Conservation (phyloP, 129 eudicot species). For the Glebionis coronaria region DNA sequence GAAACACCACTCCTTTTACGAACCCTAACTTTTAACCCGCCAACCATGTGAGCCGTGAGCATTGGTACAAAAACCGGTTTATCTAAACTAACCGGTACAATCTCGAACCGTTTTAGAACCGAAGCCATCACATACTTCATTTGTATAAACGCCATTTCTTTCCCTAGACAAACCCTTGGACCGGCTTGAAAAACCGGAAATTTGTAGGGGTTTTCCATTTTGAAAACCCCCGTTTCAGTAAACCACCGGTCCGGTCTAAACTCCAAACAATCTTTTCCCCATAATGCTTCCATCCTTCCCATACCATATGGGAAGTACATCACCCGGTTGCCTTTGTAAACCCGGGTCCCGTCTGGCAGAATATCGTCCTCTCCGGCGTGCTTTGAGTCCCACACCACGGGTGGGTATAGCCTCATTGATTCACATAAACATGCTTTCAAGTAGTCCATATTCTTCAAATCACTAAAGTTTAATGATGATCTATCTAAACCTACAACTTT, state of each 20-base stretch:
- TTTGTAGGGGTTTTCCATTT: conserved; percentile 55
- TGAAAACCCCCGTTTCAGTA: conserved; percentile 42
- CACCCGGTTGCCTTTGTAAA: conserved; percentile 61
- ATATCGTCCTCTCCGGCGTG: conserved; percentile 56
- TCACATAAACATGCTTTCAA: conserved; percentile 76
- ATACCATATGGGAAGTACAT: conserved; percentile 90
- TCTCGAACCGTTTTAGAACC: conserved; percentile 45
- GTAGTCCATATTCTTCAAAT: conserved; percentile 46
- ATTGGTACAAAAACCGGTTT: conserved; percentile 59
- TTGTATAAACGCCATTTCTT: conserved; percentile 83
- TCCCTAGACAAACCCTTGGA: conserved; percentile 81
- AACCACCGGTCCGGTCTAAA: conserved; percentile 82
- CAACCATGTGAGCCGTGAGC: conserved; percentile 81
- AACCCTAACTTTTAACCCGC: conserved; percentile 64
- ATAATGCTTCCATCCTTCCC: conserved; percentile 82
- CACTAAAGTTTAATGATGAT: conserved; percentile 22
- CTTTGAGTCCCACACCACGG: conserved; percentile 94
- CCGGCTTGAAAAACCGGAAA: conserved; percentile 89
- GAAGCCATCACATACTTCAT: conserved; percentile 77
- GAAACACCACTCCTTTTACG: conserved; percentile 23
- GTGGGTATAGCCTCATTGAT: conserved; percentile 86
- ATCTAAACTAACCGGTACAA: conserved; percentile 39
- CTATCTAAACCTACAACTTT: neutral
- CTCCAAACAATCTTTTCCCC: conserved; percentile 77
- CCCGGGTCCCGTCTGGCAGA: conserved; percentile 78